These are phyloP conservation scores for Fusarium metavorans DNA, from an alignment of 2,329 filamentous ascomycete genomes.

Conservation along the genomic window DNA sequence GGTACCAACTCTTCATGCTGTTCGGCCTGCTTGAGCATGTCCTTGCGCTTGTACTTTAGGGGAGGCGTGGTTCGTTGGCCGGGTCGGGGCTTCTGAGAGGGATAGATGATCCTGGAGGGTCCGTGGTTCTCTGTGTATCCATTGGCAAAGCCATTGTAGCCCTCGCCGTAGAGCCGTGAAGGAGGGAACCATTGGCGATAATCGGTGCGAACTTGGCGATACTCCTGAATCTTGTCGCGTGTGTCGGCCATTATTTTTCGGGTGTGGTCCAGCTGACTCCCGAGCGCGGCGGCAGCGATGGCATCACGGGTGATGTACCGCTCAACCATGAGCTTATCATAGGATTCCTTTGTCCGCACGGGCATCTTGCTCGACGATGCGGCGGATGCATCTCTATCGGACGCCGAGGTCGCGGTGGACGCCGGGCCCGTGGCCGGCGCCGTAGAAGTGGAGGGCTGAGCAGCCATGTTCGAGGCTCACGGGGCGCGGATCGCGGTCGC, in stretches of 20 bases:
- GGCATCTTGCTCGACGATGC: slow-evolving; percentile 48
- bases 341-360: slow-evolving; percentile 67
- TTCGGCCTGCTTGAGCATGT: slow-evolving; percentile 87
- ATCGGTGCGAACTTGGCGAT: slow-evolving; percentile 69
- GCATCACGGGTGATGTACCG: slow-evolving; percentile 66
- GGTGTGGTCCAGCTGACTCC: slow-evolving; percentile 63
- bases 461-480: slow-evolving; percentile 55
- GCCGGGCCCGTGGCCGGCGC: slow-evolving; percentile 49
- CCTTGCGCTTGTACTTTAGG: slow-evolving; percentile 81
- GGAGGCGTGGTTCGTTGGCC: slow-evolving; percentile 81
- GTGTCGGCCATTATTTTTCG: slow-evolving; percentile 72
- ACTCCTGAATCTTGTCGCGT: slow-evolving; percentile 76
- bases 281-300: slow-evolving; percentile 65
- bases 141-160: slow-evolving; percentile 92
- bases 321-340: slow-evolving; percentile 65
- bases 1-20: slow-evolving; percentile 93
- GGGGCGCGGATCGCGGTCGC: slow-evolving; percentile 43
- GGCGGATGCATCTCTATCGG: slow-evolving; percentile 45
- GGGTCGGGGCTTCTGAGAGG: slow-evolving; percentile 78
- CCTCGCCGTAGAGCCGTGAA: slow-evolving; percentile 73
- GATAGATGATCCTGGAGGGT: slow-evolving; percentile 82
- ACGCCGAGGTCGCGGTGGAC: slow-evolving; percentile 48
- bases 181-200: slow-evolving; percentile 68
- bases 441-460: slow-evolving; percentile 54
- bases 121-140: slow-evolving; percentile 79